Conservation (phyloP, 148 eudicot genomes). For the Talinum fruticosum region DNA sequence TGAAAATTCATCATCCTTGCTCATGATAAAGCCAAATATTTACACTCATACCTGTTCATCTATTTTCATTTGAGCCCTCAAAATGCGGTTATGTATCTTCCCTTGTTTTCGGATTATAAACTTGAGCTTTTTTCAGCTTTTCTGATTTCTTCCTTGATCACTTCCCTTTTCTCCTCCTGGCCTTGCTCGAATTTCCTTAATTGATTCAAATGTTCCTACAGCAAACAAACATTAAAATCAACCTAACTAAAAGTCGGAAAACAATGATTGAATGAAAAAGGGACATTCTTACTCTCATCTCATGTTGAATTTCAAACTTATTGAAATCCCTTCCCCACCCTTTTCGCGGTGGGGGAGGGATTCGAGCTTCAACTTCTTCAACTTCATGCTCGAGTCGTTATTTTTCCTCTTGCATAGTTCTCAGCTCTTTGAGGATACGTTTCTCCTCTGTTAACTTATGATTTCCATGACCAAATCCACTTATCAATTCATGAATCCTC, state of each 20-base stretch:
- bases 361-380: conserved; percentile 6
- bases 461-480: conserved; percentile 6
- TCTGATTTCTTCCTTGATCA: not conserved
- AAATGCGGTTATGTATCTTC: not conserved
- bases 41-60: not conserved
- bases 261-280: not conserved
- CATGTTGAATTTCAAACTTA: not conserved
- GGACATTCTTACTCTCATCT: not conserved
- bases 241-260: not conserved
- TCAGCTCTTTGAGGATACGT: not conserved
- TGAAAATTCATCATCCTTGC: not conserved
- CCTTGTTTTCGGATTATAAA: not conserved
- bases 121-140: not conserved
- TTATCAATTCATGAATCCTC: not conserved
- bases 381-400: not conserved
- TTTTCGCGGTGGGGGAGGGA: not conserved
- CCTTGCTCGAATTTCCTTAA: not conserved
- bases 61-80: not conserved
- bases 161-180: too few relatives aligned
- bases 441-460: not conserved
- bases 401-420: not conserved
- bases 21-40: not conserved
- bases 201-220: not conserved
- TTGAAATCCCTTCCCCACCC: not conserved
- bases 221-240: not conserved